A percentile compares a stretch with the other conserved stretches of the same genome.
These are phyloP conservation scores for Pulveroboletus sp. DNA, from an alignment of 768 basidiomycete species.

Conservation along the genomic window DNA sequence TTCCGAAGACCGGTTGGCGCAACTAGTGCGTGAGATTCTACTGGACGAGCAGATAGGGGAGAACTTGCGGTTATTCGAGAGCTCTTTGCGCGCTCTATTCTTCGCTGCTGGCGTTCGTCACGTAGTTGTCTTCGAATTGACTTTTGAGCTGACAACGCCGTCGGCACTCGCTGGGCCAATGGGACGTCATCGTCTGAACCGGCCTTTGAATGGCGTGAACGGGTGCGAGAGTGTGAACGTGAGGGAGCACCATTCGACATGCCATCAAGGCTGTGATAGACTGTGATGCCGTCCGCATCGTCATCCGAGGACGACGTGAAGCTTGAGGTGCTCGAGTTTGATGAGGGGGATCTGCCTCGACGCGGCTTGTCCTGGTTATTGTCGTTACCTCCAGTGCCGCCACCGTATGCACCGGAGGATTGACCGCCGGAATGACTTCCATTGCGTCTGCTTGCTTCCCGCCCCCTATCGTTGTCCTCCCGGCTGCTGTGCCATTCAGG, in stretches of 20 bases:
- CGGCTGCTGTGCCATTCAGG: conserved; percentile 15
- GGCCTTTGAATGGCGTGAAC: conserved; percentile 17
- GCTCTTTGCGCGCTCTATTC: conserved; percentile 41
- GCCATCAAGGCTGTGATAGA: conserved; percentile 42
- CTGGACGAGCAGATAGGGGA: conserved; percentile 14
- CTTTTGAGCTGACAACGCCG: conserved; percentile 76
- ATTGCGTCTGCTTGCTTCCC: conserved; percentile 9
- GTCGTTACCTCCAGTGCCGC: conserved; percentile 37
- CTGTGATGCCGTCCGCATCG: conserved; percentile 38
- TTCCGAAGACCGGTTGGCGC: conserved; percentile 36
- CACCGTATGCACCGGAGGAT: conserved; percentile 19
- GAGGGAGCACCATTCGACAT: conserved; percentile 25
- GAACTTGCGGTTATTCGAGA: conserved; percentile 19
- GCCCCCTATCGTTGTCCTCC: conserved; percentile 8
- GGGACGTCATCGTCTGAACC: conserved; percentile 76
- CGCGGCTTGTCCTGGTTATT: conserved; percentile 36
- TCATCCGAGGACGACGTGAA: conserved; percentile 40
- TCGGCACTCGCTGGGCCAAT: conserved; percentile 76
- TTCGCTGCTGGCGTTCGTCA: conserved; percentile 60
- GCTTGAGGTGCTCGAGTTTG: conserved; percentile 33
- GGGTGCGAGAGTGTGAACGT: conserved; percentile 19
- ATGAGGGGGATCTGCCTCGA: conserved; percentile 22
- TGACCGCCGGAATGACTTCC: conserved; percentile 18
- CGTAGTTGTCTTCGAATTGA: conserved; percentile 69
- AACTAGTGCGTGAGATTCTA: conserved; percentile 26